Evolutionary conservation across 2,329 filamentous ascomycete species (phyloP).

Genomic region (Aureobasidium mangrovei): DNA sequence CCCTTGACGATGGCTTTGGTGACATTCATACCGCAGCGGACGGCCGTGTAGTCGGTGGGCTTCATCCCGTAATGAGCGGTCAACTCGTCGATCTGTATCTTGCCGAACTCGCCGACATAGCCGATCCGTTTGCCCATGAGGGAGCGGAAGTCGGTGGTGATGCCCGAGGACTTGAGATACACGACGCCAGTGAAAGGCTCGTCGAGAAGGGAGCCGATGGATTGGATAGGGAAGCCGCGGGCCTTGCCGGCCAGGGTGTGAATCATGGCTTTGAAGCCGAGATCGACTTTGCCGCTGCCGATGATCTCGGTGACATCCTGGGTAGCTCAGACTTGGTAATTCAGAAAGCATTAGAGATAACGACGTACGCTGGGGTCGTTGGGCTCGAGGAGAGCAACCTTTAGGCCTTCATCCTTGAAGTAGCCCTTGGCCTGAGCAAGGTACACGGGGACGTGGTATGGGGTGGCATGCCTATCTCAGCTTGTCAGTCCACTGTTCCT

Average conservation of each 20-base stretch:
- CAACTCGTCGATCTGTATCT: slow-evolving; percentile 75
- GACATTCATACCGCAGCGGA: slow-evolving; percentile 76
- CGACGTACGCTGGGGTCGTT: slow-evolving; percentile 61
- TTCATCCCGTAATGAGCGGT: slow-evolving; percentile 70
- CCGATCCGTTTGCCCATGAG: slow-evolving; percentile 70
- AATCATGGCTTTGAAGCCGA: slow-evolving; percentile 79
- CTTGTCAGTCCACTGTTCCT: slow-evolving; percentile 9
- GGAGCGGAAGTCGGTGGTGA: slow-evolving; percentile 65
- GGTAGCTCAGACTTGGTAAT: neutral
- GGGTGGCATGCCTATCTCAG: slow-evolving; percentile 62
- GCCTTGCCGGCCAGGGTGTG: slow-evolving; percentile 72
- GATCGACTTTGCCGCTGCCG: slow-evolving; percentile 64
- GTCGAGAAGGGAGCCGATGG: slow-evolving; percentile 66
- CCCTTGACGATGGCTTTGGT: slow-evolving; percentile 66
- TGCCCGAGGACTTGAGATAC: slow-evolving; percentile 65
- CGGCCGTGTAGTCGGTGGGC: slow-evolving; percentile 62
- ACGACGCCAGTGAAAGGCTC: slow-evolving; percentile 74
- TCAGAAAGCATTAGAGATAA: neutral
- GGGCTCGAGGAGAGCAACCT: slow-evolving; percentile 68
- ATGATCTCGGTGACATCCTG: slow-evolving; percentile 75
- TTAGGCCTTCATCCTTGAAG: slow-evolving; percentile 67
- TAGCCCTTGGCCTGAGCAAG: slow-evolving; percentile 67
- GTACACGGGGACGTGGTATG: slow-evolving; percentile 71
- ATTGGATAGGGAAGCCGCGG: slow-evolving; percentile 62
- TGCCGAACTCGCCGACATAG: slow-evolving; percentile 74